A percentile compares a stretch with the other conserved stretches of the same genome.
Conservation (phyloP, 495 filamentous ascomycete genomes). For the Hypoxylon fragiforme region DNA sequence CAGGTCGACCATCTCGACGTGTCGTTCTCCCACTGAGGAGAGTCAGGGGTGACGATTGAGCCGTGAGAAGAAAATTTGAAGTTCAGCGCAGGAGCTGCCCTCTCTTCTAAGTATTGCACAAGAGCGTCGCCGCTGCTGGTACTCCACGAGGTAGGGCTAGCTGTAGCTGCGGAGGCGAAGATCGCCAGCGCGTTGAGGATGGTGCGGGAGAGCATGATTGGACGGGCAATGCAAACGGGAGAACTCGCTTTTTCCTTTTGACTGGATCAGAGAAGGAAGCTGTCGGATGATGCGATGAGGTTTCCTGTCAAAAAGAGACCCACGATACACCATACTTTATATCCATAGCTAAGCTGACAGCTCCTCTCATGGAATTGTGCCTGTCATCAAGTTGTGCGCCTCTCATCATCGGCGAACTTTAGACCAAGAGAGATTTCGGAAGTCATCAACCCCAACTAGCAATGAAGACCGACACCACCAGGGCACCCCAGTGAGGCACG, state of each 20-base stretch:
- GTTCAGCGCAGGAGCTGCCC: background rate
- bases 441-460: too few species aligned
- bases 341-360: background rate
- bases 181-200: background rate
- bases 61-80: background rate
- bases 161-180: background rate
- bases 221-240: background rate
- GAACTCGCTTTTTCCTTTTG: background rate
- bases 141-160: background rate
- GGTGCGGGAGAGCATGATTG: background rate
- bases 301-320: background rate
- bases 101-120: background rate
- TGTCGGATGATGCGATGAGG: background rate
- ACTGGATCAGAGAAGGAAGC: background rate
- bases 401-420: background rate
- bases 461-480: background rate
- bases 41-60: background rate
- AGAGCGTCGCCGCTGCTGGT: background rate
- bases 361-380: background rate
- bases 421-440: too few species aligned
- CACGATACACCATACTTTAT: background rate
- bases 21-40: background rate
- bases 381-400: background rate
- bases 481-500: background rate
- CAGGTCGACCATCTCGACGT: conserved; percentile 1